Base-by-base conservation (phyloP, 2,329 filamentous ascomycete species). In the Neospermospora avenae region DNA sequence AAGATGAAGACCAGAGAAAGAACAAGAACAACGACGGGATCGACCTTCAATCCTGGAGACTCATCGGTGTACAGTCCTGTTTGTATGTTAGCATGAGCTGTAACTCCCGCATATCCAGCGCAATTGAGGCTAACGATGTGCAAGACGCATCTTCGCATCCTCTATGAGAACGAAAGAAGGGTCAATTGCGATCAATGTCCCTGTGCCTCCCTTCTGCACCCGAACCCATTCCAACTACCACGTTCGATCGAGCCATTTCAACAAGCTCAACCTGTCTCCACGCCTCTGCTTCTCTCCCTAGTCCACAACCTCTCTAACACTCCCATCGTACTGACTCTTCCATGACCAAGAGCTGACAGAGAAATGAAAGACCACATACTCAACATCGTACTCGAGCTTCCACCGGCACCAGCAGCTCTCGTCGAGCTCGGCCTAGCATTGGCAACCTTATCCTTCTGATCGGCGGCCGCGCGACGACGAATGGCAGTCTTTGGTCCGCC, bases 1-100 rank as follows among this genome's bases (percentile, higher is more conserved):
- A 99, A 97, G 78, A 99, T 99, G 78, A 99, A 99, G 65, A 96
- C 95, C 71, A 99, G 85, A 73, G 91, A 96, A 70, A 99, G 83
- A 69, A 97, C 95, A 73, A 99, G 84, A 66, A 99, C 93, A 67
- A 99, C 93, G 62, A 99, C 95, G 22, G 95, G 95, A 76, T 99
- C 95, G 67, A 99, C 95, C 82, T 97, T 96, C 72, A 99, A 82
- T 64, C 95, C 95, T 61, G 95, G 95, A 67, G 91, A 96, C 81
- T 99, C 95, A 75, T 99, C 95, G 60, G 95, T 99, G 86, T 99
- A 99, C 46, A 99, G 88, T 78, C 86, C 89, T 92, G 63, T 45
- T 45, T 11, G 16, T 16, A 5, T 8, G 42, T 57, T 55, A 51
- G 42, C 49, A 31, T 10, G 4, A n/a, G 31, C 14, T 53, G 13